Evolutionary conservation across 345 rosid species (phyloP), one percentile per base, ranked within the genome.

Genomic region (Lepidium didymum): DNA sequence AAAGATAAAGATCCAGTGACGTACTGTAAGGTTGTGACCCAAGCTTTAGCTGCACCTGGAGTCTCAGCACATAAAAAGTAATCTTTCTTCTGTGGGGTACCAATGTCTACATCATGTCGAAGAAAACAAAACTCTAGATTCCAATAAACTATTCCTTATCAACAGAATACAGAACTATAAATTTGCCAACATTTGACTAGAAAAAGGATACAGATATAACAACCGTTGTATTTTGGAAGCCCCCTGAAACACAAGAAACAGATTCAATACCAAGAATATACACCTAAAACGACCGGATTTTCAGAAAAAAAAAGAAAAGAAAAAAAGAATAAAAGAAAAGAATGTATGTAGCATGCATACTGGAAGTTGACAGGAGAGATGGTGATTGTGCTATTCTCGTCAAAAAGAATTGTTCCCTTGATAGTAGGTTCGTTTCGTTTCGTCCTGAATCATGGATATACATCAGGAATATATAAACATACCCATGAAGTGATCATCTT

Each of bases 61-160:
- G 99, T 91, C 72, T 95, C 97, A 16, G 96, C 92, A 77, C 97
- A 95, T 25, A 95, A 85, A 75, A 91, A 95, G 79, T 91, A 95
- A 65, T 91, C 99, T 65, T 86, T 89, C 78, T 83, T 95, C 82
- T 89, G 87, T n/a, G 97, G 99, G 9, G 99, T 95, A 70, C 96
- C 90, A 56, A 95, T 91, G 81, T 95, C 99, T 95, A 62, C 0
- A 52, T 53, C 54, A 45, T 18, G 62, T 83, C 81, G 78, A 89
- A 86, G 87, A 74, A 61, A 73, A 19, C 18, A 56, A 70, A 51
- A 8, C 52, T 41, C 62, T 45, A 57, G 49, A 36, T 58, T 31
- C 38, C 13, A 67, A 54, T 10, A 0, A 51, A 11, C 49, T 14
- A 65, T 36, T 56, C 18, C 44, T 42, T 2, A 37, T 4, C 55